These are phyloP conservation scores for Fonsecaea nubica DNA, from an alignment of 2,329 filamentous ascomycete species.

Conservation along the genomic window DNA sequence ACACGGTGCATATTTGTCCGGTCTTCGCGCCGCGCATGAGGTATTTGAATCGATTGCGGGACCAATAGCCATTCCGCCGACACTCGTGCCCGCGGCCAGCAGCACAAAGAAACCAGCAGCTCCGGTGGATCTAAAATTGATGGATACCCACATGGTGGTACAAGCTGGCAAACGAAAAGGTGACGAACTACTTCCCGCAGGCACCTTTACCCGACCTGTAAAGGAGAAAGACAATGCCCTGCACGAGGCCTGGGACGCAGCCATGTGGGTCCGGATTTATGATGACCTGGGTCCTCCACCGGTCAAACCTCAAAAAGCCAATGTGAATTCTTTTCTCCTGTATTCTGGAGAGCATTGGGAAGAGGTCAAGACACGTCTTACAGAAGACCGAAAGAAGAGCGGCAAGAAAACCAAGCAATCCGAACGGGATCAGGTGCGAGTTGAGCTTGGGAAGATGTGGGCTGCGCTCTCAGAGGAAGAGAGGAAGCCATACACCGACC, in stretches of 20 bases:
- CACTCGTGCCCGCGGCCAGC: slow-evolving; percentile 71
- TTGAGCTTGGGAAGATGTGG: slow-evolving; percentile 90
- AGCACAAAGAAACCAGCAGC: slow-evolving; percentile 41
- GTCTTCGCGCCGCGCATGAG: slow-evolving; percentile 85
- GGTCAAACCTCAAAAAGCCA: slow-evolving; percentile 72
- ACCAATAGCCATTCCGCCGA: slow-evolving; percentile 76
- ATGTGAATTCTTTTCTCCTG: slow-evolving; percentile 84
- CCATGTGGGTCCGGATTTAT: slow-evolving; percentile 63
- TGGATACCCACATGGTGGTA: slow-evolving; percentile 36
- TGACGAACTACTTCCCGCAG: slow-evolving; percentile 38
- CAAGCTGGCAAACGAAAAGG: slow-evolving; percentile 41
- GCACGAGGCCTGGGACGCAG: slow-evolving; percentile 62
- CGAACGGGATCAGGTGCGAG: slow-evolving; percentile 75
- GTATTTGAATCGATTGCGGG: slow-evolving; percentile 81
- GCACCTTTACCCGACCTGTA: slow-evolving; percentile 38
- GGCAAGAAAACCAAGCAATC: slow-evolving; percentile 62
- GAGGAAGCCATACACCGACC: slow-evolving; percentile 78
- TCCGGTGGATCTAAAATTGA: slow-evolving; percentile 48
- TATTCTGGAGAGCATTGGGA: slow-evolving; percentile 80
- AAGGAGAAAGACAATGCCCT: slow-evolving; percentile 43
- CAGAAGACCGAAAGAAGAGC: slow-evolving; percentile 67
- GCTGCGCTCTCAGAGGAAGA: slow-evolving; percentile 73
- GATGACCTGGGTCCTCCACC: slow-evolving; percentile 75
- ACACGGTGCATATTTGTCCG: slow-evolving; percentile 93
- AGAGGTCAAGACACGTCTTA: slow-evolving; percentile 68